Percentiles rank a stretch among this genome's conserved stretches.
phyloP scores from a whole-genome alignment of 2,329 filamentous ascomycete genomes.

The Talaromyces islandicus region DNA sequence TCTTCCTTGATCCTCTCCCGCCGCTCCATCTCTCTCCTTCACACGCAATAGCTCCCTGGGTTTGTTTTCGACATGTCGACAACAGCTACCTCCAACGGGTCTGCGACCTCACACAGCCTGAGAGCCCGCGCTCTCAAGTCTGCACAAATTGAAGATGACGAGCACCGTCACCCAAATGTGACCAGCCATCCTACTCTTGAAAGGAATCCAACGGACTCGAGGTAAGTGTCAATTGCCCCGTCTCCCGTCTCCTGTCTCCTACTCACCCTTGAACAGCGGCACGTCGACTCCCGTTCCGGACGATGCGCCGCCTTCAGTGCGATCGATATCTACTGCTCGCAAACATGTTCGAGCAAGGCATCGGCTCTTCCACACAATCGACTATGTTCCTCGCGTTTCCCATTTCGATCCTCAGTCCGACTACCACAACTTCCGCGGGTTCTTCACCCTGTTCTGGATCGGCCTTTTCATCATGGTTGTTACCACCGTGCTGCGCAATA shows the following conservation, averaged over 20 bases:
- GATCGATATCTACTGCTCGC: conserved; percentile 77
- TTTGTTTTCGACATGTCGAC: conserved; percentile 7
- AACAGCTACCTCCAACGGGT: conserved; percentile 9
- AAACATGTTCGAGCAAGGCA: conserved; percentile 76
- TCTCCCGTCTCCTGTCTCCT: background rate
- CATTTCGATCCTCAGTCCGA: conserved; percentile 93
- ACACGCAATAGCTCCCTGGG: background rate
- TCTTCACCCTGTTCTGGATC: conserved; percentile 98
- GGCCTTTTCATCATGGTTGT: conserved; percentile 94
- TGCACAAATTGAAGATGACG: conserved; percentile 6
- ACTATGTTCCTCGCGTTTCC: conserved; percentile 83
- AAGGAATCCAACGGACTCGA: background rate
- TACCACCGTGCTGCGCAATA: conserved; percentile 85
- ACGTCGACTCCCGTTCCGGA: conserved; percentile 40
- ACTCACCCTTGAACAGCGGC: background rate
- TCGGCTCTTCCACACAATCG: conserved; percentile 85
- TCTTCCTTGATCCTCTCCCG: background rate
- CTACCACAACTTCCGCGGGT: conserved; percentile 90
- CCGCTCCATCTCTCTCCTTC: background rate
- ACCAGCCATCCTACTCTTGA: background rate
- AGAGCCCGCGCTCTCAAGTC: conserved; percentile 8
- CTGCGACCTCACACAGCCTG: conserved; percentile 9
- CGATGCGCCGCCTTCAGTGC: conserved; percentile 88
- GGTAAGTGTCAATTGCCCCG: conserved; percentile 1
- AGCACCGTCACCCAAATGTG: background rate